Evolutionary conservation across 306 rosid genomes (phyloP).

Genomic region (Vigna unguiculata): DNA sequence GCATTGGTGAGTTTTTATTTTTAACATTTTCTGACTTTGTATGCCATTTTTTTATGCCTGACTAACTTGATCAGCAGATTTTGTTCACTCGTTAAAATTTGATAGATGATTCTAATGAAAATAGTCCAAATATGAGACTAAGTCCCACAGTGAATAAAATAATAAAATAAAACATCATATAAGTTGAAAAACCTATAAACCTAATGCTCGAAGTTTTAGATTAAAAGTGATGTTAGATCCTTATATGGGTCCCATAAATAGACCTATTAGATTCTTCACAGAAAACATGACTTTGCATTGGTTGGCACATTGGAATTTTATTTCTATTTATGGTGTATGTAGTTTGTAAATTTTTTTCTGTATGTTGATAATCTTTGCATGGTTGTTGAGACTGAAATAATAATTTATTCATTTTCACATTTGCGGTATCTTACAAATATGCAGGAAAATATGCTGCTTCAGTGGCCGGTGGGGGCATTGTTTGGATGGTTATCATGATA

Average conservation of each 20-base stretch:
- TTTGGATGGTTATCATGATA: constrained; percentile 71
- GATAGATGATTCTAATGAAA: not conserved
- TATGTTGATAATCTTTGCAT: not conserved
- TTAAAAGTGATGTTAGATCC: too few relatives aligned
- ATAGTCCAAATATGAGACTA: too few relatives aligned
- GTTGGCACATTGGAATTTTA: not conserved
- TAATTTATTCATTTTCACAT: not conserved
- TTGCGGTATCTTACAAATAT: constrained; percentile 22
- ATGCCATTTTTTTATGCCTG: not conserved
- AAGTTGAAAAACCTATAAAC: too few relatives aligned
- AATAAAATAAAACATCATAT: too few relatives aligned
- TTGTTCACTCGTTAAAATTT: not conserved
- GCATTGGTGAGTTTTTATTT: constrained; percentile 65
- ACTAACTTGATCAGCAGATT: not conserved
- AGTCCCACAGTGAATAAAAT: too few relatives aligned
- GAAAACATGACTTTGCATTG: constrained; percentile 24
- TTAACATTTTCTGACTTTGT: constrained; percentile 14
- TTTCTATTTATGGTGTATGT: not conserved
- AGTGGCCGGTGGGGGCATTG: constrained; percentile 55
- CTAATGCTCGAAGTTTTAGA: too few relatives aligned
- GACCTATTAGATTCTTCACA: too few relatives aligned
- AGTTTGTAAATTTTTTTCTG: constrained; percentile 5
- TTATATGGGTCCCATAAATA: too few relatives aligned
- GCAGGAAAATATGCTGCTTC: constrained; percentile 53
- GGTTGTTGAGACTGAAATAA: not conserved